Conservation (phyloP, 495 filamentous ascomycete species). For the Echria macrotheca region DNA sequence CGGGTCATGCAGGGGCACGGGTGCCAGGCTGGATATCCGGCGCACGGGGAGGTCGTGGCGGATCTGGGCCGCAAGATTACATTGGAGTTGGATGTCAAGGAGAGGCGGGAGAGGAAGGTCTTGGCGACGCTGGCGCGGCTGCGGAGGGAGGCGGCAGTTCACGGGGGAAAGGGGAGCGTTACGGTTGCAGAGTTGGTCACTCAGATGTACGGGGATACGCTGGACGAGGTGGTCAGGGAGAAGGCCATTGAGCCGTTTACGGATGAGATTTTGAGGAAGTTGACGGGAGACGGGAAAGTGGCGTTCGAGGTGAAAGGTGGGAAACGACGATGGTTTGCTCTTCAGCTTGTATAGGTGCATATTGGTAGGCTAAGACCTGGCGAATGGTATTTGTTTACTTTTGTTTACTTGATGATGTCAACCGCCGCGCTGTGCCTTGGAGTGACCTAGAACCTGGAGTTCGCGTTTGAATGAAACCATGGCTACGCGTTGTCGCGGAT, state of each 20-base stretch:
- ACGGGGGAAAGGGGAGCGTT: conserved; percentile 32
- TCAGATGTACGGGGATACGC: conserved; percentile 73
- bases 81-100: conserved; percentile 72
- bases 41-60: conserved; percentile 71
- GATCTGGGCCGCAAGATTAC: conserved; percentile 60
- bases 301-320: conserved; percentile 38
- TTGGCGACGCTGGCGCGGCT: conserved; percentile 56
- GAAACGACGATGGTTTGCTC: conserved; percentile 41
- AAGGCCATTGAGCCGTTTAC: conserved; percentile 44
- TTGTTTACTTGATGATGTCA: not conserved
- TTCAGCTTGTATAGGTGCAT: not conserved
- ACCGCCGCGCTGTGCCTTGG: no score
- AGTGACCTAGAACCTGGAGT: no score
- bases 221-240: conserved; percentile 48
- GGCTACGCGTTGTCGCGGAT: no score
- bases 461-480: no score
- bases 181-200: conserved; percentile 77
- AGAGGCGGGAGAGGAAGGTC: conserved; percentile 45
- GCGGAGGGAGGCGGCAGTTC: conserved; percentile 15
- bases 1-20: conserved; percentile 62
- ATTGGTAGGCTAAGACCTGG: no score
- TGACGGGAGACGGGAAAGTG: conserved; percentile 46
- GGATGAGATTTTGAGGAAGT: conserved; percentile 42
- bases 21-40: conserved; percentile 70
- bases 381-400: not conserved